Conservation (phyloP, 352 stramenopile species). For the Pythium sukuiense region DNA sequence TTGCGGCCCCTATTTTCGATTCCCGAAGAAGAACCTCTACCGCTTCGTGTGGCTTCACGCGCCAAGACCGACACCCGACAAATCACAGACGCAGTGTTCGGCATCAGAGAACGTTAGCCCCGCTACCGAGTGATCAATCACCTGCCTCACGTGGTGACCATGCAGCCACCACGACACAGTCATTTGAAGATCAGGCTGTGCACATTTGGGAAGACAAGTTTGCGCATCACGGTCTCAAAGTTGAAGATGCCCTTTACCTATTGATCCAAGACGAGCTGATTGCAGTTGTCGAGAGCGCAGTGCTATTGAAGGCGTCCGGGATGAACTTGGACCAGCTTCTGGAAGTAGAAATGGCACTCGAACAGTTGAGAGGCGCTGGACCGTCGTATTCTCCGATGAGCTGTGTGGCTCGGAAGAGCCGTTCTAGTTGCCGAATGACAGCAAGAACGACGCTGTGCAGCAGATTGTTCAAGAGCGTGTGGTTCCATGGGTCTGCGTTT, state of each 20-base stretch:
- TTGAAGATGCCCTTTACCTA: conserved; percentile 49
- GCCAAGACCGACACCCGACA: not conserved
- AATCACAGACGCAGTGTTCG: not conserved
- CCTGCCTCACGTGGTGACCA: not conserved
- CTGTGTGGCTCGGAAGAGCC: not conserved
- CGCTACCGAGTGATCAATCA: not conserved
- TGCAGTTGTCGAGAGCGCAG: conserved; percentile 42
- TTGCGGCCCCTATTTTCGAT: conserved; percentile 10
- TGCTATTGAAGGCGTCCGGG: conserved; percentile 33
- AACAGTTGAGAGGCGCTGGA: conserved; percentile 17
- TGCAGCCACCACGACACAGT: not conserved
- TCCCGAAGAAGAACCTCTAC: not conserved
- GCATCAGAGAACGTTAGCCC: not conserved
- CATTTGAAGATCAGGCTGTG: conserved; percentile 25
- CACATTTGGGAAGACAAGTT: conserved; percentile 69
- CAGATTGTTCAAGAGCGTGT: conserved; percentile 26
- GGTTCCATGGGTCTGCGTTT: conserved; percentile 27
- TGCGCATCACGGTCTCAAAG: conserved; percentile 29
- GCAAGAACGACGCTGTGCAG: not conserved
- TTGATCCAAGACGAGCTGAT: conserved; percentile 41
- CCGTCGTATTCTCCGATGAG: not conserved
- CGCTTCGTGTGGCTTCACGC: not conserved
- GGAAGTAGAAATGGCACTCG: conserved; percentile 52
- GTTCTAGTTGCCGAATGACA: not conserved
- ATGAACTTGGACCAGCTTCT: conserved; percentile 53